Conservation (phyloP, 179 eudicot species). For the Heliamphora pulchella region DNA sequence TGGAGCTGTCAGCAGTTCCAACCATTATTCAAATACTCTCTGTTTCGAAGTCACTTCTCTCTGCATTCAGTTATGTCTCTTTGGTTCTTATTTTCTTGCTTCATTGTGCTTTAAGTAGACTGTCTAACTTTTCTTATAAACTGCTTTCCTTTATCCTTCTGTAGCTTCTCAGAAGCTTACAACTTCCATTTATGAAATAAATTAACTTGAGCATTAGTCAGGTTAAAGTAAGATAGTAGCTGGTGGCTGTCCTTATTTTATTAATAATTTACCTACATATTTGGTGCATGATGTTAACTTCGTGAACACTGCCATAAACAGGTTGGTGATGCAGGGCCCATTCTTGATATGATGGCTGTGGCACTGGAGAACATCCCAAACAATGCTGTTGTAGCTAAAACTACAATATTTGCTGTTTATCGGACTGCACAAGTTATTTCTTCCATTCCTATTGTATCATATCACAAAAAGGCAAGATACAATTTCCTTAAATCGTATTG, state of each 20-base stretch:
- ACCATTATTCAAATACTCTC: too few species aligned
- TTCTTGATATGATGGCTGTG: slow-evolving; percentile 92
- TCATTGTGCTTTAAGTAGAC: too few species aligned
- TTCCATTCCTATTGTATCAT: slow-evolving; percentile 62
- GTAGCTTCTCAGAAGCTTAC: too few species aligned
- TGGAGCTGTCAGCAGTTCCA: too few species aligned
- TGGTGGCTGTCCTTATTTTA: neutral
- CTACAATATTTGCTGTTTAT: slow-evolving; percentile 57
- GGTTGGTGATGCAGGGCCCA: slow-evolving; percentile 91
- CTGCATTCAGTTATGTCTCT: too few species aligned
- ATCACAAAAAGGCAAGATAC: slow-evolving; percentile 66
- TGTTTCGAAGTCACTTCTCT: too few species aligned
- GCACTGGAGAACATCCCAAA: slow-evolving; percentile 71
- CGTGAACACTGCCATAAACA: slow-evolving; percentile 24
- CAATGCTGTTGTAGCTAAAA: slow-evolving; percentile 52
- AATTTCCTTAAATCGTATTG: neutral
- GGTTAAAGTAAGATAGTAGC: neutral
- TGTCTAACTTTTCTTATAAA: too few species aligned
- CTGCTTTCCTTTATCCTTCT: too few species aligned
- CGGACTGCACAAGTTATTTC: slow-evolving; percentile 66
- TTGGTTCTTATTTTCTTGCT: too few species aligned
- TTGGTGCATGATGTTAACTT: neutral
- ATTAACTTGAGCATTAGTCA: too few species aligned
- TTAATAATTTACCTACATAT: neutral
- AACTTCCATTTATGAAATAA: too few species aligned